phyloP scores from a whole-genome alignment of 305 asterid genomes.

The Ilex paraguariensis region DNA sequence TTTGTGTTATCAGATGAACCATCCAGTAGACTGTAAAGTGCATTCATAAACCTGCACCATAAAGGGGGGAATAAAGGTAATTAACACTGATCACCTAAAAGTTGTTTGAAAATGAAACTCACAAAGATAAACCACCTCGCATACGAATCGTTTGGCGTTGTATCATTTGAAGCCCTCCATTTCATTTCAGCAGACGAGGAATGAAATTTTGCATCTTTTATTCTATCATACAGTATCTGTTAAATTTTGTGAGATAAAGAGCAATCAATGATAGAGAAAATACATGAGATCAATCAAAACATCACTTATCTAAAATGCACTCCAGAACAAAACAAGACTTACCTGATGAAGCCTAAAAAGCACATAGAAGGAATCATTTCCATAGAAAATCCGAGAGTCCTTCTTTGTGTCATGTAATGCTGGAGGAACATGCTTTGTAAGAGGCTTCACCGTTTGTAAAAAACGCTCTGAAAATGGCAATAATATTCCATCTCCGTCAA shows the following conservation, averaged over 20 bases:
- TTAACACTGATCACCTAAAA: conserved; percentile 14
- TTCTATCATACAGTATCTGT: conserved; percentile 84
- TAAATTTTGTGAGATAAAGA: conserved; percentile 13
- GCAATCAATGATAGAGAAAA: conserved; percentile 9
- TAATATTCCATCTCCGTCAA: conserved; percentile 35
- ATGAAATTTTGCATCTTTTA: conserved; percentile 71
- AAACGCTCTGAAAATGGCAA: conserved; percentile 37
- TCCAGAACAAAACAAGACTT: conserved; percentile 15
- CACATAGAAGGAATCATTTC: conserved; percentile 82
- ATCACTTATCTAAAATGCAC: background rate
- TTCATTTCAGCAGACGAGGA: conserved; percentile 67
- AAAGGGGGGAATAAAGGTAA: conserved; percentile 19
- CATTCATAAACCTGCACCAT: conserved; percentile 72
- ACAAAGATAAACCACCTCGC: conserved; percentile 48
- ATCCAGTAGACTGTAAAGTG: conserved; percentile 66
- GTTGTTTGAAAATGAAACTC: conserved; percentile 9
- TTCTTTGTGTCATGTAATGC: conserved; percentile 36
- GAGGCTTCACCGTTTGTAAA: conserved; percentile 62
- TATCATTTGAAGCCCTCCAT: conserved; percentile 60
- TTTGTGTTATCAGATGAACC: conserved; percentile 84
- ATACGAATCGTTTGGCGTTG: conserved; percentile 52
- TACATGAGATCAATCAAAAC: conserved; percentile 5
- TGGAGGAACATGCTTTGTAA: conserved; percentile 38
- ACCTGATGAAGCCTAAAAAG: conserved; percentile 94
- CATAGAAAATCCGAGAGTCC: conserved; percentile 57